Conservation (phyloP, 2,329 filamentous ascomycete species). For the Amauroascus verrucosus region DNA sequence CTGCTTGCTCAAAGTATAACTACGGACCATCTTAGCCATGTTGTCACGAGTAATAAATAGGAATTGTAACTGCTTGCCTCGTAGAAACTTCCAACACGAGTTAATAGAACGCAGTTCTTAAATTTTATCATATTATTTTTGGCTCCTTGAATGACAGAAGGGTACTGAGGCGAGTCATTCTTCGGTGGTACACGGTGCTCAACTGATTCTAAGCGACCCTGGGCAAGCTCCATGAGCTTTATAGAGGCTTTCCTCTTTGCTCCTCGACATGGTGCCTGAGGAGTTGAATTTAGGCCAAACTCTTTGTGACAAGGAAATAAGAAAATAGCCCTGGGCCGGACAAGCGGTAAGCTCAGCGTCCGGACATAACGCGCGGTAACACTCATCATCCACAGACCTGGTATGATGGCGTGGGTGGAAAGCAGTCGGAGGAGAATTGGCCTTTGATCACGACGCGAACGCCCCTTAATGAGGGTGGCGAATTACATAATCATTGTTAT, state of each 20-base stretch:
- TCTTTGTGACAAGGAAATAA: neutral
- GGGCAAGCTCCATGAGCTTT: constrained; percentile 44
- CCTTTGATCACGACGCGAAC: neutral
- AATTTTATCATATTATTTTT: constrained; percentile 84
- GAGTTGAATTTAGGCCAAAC: neutral
- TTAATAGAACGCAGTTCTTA: constrained; percentile 80
- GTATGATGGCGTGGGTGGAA: neutral
- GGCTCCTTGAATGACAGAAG: constrained; percentile 80
- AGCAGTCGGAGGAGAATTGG: neutral
- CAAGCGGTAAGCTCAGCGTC: neutral
- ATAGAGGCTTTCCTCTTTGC: constrained; percentile 31
- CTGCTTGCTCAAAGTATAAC: constrained; percentile 92
- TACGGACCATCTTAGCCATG: constrained; percentile 17
- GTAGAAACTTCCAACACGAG: constrained; percentile 90
- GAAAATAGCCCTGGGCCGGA: neutral
- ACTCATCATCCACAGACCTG: constrained; percentile 12
- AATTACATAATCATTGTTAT: neutral
- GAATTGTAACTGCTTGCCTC: constrained; percentile 44
- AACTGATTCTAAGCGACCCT: constrained; percentile 43
- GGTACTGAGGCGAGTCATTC: constrained; percentile 53
- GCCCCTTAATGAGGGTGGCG: neutral
- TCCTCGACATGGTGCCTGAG: constrained; percentile 18
- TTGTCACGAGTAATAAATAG: neutral
- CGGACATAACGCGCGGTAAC: constrained; percentile 4
- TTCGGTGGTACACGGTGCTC: constrained; percentile 35